phyloP scores from a whole-genome alignment of 208 protist genomes.

The Crithidia bombi region DNA sequence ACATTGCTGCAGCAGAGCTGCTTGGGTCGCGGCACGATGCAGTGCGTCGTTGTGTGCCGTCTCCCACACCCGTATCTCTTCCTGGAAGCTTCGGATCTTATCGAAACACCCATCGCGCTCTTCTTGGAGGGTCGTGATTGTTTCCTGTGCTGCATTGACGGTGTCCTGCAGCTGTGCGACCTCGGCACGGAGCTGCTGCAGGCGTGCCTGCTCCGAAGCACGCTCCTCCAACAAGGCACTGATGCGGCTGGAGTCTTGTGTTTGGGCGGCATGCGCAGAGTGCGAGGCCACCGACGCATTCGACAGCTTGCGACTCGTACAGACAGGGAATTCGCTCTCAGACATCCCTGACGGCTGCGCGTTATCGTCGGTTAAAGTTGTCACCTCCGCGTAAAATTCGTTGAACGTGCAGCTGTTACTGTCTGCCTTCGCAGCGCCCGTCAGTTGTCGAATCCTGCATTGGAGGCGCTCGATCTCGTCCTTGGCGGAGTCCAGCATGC shows the following conservation, averaged over 20 bases:
- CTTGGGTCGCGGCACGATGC: constrained; percentile 36
- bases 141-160: constrained; percentile 43
- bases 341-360: neutral
- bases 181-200: constrained; percentile 44
- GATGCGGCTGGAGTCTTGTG: constrained; percentile 22
- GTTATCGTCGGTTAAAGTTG: neutral
- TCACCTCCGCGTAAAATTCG: neutral
- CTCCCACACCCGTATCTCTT: constrained; percentile 80
- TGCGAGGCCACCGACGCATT: constrained; percentile 13
- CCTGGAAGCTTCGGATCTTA: constrained; percentile 35
- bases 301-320: constrained; percentile 19
- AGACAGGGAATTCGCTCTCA: constrained; percentile 7
- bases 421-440: neutral
- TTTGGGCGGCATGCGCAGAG: neutral
- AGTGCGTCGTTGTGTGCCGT: constrained; percentile 46
- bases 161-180: constrained; percentile 51
- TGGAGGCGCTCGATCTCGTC: constrained; percentile 67
- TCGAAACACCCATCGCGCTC: constrained; percentile 48
- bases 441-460: constrained; percentile 27
- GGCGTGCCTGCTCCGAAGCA: constrained; percentile 41
- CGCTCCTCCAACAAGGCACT: constrained; percentile 46
- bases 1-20: constrained; percentile 37
- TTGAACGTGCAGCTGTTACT: neutral
- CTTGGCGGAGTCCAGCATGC: constrained; percentile 71
- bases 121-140: constrained; percentile 42